Conservation (phyloP, 108 stramenopile species). For the Fragilaria radians region DNA sequence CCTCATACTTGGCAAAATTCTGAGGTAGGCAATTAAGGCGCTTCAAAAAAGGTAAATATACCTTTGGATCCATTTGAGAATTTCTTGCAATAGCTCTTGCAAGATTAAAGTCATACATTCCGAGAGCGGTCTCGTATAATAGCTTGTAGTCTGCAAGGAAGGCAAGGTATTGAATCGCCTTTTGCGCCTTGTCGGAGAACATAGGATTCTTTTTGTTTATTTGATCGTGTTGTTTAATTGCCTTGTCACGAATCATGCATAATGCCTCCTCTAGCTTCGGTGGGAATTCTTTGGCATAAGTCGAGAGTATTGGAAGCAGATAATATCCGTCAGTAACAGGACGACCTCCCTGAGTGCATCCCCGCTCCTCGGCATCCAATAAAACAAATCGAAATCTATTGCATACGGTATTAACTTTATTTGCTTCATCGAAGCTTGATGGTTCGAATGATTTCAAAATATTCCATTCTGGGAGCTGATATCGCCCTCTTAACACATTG, state of each 20-base stretch:
- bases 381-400: conserved; percentile 52
- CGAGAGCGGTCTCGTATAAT: conserved; percentile 84
- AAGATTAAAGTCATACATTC: conserved; percentile 88
- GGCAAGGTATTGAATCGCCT: conserved; percentile 81
- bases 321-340: conserved; percentile 47
- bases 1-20: conserved; percentile 53
- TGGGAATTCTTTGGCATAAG: conserved; percentile 82
- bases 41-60: conserved; percentile 82
- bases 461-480: conserved; percentile 67
- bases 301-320: conserved; percentile 79
- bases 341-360: conserved; percentile 27
- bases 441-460: neutral
- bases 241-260: conserved; percentile 51
- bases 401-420: conserved; percentile 78
- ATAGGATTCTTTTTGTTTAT: conserved; percentile 42
- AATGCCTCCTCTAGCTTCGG: conserved; percentile 76
- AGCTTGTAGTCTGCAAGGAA: conserved; percentile 82
- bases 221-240: conserved; percentile 13
- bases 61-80: conserved; percentile 93
- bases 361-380: conserved; percentile 41
- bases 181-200: conserved; percentile 64
- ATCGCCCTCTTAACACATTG: conserved; percentile 59
- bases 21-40: conserved; percentile 53
- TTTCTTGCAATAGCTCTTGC: conserved; percentile 85
- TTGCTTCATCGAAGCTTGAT: conserved; percentile 40